A percentile compares a stretch with the other conserved stretches of the same genome.
Evolutionary conservation across 2,329 filamentous ascomycete species (phyloP).

Genomic region (Microthyrium microscopicum): DNA sequence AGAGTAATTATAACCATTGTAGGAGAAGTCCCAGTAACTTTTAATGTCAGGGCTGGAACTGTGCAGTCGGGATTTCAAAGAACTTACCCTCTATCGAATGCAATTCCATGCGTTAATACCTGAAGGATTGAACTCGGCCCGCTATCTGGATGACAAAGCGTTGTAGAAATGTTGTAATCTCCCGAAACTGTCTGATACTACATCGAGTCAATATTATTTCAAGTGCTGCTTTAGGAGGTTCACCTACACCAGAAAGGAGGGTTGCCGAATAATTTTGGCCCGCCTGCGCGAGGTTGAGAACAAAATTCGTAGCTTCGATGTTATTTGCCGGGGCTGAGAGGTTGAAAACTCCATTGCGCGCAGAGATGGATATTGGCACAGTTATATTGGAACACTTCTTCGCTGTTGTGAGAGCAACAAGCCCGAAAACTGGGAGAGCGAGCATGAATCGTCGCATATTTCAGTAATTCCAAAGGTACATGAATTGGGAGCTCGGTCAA

Average conservation of each 20-base stretch:
- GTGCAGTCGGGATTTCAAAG: not conserved
- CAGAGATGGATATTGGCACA: slow-evolving; percentile 37
- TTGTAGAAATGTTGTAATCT: slow-evolving; percentile 40
- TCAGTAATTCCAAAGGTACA: too few relatives aligned
- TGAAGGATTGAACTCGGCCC: slow-evolving; percentile 24
- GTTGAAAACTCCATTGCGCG: slow-evolving; percentile 38
- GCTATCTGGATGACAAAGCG: slow-evolving; percentile 41
- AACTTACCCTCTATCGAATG: slow-evolving; percentile 34
- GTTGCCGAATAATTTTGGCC: slow-evolving; percentile 33
- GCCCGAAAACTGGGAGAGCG: too few relatives aligned
- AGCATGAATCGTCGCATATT: too few relatives aligned
- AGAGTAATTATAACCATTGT: slow-evolving; percentile 43
- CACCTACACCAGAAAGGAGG: slow-evolving; percentile 28
- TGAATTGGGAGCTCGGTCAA: too few relatives aligned
- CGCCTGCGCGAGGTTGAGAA: slow-evolving; percentile 32
- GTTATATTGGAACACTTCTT: slow-evolving; percentile 32
- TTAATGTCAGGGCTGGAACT: slow-evolving; percentile 8
- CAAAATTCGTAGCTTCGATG: slow-evolving; percentile 40
- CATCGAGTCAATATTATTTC: slow-evolving; percentile 1
- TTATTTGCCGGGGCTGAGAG: slow-evolving; percentile 31
- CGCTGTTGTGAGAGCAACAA: not conserved
- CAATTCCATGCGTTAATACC: slow-evolving; percentile 37
- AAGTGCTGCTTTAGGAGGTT: not conserved
- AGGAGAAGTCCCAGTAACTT: slow-evolving; percentile 47
- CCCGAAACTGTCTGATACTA: slow-evolving; percentile 35